Evolutionary conservation across 2,329 filamentous ascomycete genomes (phyloP).

Genomic region (Teratosphaeriaceae sp.): DNA sequence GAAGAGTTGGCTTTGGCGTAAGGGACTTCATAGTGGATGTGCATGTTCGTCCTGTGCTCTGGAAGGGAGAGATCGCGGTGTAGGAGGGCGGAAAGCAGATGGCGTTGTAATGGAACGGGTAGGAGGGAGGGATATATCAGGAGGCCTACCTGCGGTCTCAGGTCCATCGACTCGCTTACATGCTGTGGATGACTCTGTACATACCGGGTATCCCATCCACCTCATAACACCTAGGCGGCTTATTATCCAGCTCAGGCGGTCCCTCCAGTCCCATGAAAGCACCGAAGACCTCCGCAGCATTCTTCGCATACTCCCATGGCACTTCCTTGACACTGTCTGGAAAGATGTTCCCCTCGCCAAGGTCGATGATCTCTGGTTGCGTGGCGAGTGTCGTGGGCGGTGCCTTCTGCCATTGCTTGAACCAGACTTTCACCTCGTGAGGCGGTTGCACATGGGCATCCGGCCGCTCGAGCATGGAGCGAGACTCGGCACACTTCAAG

Average conservation of each 20-base stretch:
- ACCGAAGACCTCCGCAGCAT: neutral
- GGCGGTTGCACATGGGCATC: conserved; percentile 77
- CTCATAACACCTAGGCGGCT: conserved; percentile 39
- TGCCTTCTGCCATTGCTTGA: conserved; percentile 65
- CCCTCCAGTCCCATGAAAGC: neutral
- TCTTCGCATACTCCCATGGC: neutral
- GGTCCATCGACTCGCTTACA: conserved; percentile 8
- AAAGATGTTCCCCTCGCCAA: no score
- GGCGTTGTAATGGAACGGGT: conserved; percentile 59
- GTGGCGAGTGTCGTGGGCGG: no score
- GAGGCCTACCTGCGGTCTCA: conserved; percentile 50
- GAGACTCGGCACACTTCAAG: no score
- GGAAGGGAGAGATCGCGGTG: conserved; percentile 70
- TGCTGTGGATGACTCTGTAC: conserved; percentile 12
- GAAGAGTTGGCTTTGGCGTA: conserved; percentile 53
- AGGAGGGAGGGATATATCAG: conserved; percentile 70
- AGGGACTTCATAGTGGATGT: conserved; percentile 67
- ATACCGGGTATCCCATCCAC: conserved; percentile 63
- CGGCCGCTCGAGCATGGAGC: conserved; percentile 31
- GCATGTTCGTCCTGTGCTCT: conserved; percentile 80
- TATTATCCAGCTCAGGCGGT: neutral
- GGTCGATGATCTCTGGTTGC: conserved; percentile 12
- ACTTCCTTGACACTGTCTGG: no score
- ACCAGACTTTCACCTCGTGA: conserved; percentile 59
- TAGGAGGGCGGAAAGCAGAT: conserved; percentile 65